Base-by-base conservation (phyloP, 1,284 basidiomycete genomes). In the Ceratobasidium sp. region DNA sequence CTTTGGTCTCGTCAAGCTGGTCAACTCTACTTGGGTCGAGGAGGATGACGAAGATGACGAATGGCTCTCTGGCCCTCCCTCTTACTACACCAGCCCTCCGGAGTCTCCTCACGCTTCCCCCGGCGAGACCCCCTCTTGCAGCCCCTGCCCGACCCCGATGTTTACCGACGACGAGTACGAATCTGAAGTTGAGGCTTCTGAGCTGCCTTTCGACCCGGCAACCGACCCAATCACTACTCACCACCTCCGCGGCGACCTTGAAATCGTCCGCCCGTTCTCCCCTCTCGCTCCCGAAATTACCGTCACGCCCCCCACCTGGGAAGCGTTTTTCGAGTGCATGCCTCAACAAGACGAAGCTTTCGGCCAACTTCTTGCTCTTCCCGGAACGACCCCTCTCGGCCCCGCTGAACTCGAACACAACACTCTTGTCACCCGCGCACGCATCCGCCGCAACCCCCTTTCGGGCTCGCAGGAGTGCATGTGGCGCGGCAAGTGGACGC, bases 151-250 rank as follows among this genome's bases (percentile, higher is more conserved):
- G 11, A 69, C 64, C 21, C 64, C 64, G 2, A 30, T 32, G 38
- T 69, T 55, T 16, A 69, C 64, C 52, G 64, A 69, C 41, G 64
- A 69, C 64, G 64, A 69, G 46, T 69, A 69, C 28, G 63, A 66
- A 47, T 52, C 50, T 16, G 50, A 52, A 16, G 23, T 43, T 28
- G 52, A 41, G 13, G 21, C 30, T 7, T 21, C 49, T 26, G 52
- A 57, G 23, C 14, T 23, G 21, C 43, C 35, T 6, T 69, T 69
- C 47, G 64, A 69, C 52, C 52, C 38, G 30, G 28, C 64, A 21
- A 69, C 64, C 64, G 64, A 69, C 52, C 64, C 50, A 3, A 57
- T 69, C 38, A n/a, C 64, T 21, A 69, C 64, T 28, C 64, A 69
- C 64, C 64, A 69, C 52, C 52, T 69, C 23, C 64, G 64, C 16